These are phyloP conservation scores for Neoboletus subvelutipes DNA, from an alignment of 768 basidiomycete genomes.

Conservation along the genomic window DNA sequence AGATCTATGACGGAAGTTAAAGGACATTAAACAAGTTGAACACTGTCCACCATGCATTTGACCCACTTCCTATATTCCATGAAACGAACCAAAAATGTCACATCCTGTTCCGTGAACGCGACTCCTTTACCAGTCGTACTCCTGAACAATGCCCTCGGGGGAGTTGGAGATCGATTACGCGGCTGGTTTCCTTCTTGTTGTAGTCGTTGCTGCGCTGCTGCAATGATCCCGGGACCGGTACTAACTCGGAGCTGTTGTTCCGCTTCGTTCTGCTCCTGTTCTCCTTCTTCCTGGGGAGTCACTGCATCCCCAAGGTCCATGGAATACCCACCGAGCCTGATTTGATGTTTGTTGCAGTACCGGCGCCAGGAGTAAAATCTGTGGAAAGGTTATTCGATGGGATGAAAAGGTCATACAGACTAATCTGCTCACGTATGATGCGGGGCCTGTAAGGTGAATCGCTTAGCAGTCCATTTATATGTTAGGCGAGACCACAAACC, in stretches of 20 bases:
- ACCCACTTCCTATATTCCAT: slow-evolving; percentile 74
- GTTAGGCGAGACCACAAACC: slow-evolving; percentile 36
- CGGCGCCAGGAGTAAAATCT: slow-evolving; percentile 91
- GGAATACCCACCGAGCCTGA: slow-evolving; percentile 79
- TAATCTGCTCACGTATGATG: slow-evolving; percentile 71
- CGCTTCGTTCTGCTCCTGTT: slow-evolving; percentile 41
- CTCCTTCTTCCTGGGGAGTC: slow-evolving; percentile 44
- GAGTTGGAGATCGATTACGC: slow-evolving; percentile 75
- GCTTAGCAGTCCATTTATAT: slow-evolving; percentile 3
- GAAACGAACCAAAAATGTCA: slow-evolving; percentile 71
- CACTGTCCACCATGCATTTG: not conserved
- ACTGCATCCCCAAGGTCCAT: slow-evolving; percentile 64
- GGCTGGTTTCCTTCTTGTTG: slow-evolving; percentile 36
- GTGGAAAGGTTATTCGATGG: not conserved
- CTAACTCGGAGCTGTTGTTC: slow-evolving; percentile 38
- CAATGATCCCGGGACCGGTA: slow-evolving; percentile 45
- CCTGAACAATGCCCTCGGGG: slow-evolving; percentile 73
- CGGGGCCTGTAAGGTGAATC: slow-evolving; percentile 54
- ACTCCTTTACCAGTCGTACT: slow-evolving; percentile 91
- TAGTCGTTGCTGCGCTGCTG: slow-evolving; percentile 43
- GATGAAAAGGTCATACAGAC: not conserved
- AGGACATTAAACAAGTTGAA: slow-evolving; percentile 3
- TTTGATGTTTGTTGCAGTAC: slow-evolving; percentile 92
- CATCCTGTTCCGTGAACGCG: slow-evolving; percentile 83
- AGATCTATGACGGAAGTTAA: slow-evolving; percentile 36